Percentiles rank a stretch among this genome's conserved stretches.
Evolutionary conservation across 2,329 filamentous ascomycete species (phyloP).

Genomic region (Akanthomyces muscarius): DNA sequence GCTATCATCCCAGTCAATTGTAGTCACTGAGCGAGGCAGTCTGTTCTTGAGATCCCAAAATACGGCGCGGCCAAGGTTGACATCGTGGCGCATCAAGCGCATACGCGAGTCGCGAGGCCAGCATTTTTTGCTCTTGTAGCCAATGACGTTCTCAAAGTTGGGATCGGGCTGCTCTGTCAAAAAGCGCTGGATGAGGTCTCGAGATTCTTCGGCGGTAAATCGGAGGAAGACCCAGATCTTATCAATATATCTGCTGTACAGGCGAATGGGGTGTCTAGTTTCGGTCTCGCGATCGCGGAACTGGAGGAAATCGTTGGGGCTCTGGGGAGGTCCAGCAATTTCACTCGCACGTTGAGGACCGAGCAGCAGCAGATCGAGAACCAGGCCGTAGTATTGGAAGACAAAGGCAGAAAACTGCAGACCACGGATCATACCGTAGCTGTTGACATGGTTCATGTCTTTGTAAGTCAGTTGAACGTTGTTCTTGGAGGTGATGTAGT

Average conservation of each 20-base stretch:
- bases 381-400: conserved; percentile 97
- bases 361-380: conserved; percentile 86
- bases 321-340: conserved; percentile 89
- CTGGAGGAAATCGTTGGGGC: conserved; percentile 95
- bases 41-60: conserved; percentile 99
- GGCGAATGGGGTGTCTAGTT: conserved; percentile 85
- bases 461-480: conserved; percentile 99
- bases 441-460: conserved; percentile 99
- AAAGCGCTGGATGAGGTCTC: conserved; percentile 95
- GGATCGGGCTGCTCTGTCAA: conserved; percentile 97
- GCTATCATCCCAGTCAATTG: conserved; percentile 98
- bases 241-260: conserved; percentile 98
- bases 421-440: conserved; percentile 96
- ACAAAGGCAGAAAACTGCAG: conserved; percentile 98
- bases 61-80: conserved; percentile 92
- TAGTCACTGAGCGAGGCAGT: conserved; percentile 88
- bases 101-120: conserved; percentile 97
- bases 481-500: conserved; percentile 99
- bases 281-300: conserved; percentile 93
- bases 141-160: conserved; percentile 98
- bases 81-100: conserved; percentile 97
- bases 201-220: conserved; percentile 88
- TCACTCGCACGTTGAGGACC: conserved; percentile 96
- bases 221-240: conserved; percentile 98
- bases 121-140: conserved; percentile 99